These are phyloP conservation scores for Ophiostoma sp. DNA, from an alignment of 2,329 filamentous ascomycete species.

Conservation along the genomic window DNA sequence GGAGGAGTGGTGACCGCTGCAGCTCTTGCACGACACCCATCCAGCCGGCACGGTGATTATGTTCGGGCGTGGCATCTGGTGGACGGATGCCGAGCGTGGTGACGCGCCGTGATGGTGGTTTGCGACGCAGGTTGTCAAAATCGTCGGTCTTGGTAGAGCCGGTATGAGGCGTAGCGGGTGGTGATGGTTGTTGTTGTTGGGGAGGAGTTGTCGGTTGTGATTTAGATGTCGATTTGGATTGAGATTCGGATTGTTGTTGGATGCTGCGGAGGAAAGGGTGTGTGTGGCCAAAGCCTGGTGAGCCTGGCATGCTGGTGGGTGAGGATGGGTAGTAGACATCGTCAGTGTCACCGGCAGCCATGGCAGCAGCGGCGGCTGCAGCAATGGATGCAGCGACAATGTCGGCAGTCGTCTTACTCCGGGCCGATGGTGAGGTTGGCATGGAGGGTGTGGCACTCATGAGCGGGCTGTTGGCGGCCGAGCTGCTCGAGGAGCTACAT, in stretches of 20 bases:
- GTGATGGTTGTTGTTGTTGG: constrained; percentile 16
- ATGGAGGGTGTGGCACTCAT: constrained; percentile 21
- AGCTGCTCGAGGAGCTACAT: constrained; percentile 19
- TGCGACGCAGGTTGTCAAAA: constrained; percentile 47
- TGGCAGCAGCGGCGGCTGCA: constrained; percentile 22
- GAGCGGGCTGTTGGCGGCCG: constrained; percentile 20
- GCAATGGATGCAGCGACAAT: constrained; percentile 24
- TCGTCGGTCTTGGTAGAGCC: constrained; percentile 40
- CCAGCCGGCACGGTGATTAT: constrained; percentile 57
- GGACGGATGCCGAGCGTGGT: constrained; percentile 49
- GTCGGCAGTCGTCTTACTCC: constrained; percentile 36
- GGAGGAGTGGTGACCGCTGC: constrained; percentile 60
- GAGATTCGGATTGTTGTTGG: background rate
- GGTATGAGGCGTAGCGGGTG: constrained; percentile 11
- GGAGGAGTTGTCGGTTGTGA: background rate
- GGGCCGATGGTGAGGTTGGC: constrained; percentile 32
- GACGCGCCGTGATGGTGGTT: constrained; percentile 53
- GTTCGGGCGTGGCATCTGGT: constrained; percentile 46
- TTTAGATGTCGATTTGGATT: background rate
- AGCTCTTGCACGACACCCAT: constrained; percentile 64
- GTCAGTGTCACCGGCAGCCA: constrained; percentile 19
- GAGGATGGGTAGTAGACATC: constrained; percentile 16
- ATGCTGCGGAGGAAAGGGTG: constrained; percentile 23
- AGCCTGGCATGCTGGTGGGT: background rate
- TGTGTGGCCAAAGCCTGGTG: constrained; percentile 14